These are phyloP conservation scores for Lactarius tabidus DNA, from an alignment of 768 basidiomycete genomes.

Conservation along the genomic window DNA sequence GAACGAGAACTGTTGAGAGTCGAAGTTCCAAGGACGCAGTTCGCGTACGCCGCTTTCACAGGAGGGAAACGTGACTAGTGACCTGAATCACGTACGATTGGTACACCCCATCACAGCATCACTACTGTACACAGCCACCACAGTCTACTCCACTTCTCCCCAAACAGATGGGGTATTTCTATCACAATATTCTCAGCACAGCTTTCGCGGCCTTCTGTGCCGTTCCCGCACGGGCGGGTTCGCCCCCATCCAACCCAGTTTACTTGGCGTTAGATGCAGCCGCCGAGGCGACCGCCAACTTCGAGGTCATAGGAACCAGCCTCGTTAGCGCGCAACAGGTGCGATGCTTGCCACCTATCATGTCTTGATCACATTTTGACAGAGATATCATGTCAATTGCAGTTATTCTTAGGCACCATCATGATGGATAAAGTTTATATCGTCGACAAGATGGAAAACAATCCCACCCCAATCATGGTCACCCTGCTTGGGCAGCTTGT, in stretches of 20 bases:
- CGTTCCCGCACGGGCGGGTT: neutral
- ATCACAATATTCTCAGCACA: neutral
- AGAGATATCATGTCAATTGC: neutral
- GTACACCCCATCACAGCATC: neutral
- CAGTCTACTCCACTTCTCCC: neutral
- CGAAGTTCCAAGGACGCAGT: too few relatives aligned
- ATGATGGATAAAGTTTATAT: conserved; percentile 51
- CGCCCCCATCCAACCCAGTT: conserved; percentile 43
- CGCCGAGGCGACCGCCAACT: conserved; percentile 44
- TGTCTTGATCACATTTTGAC: neutral
- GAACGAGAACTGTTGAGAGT: too few relatives aligned
- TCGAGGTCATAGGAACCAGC: conserved; percentile 66
- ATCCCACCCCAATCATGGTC: conserved; percentile 60
- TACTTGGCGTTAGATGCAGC: conserved; percentile 28
- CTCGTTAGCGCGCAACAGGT: conserved; percentile 77
- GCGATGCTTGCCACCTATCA: neutral
- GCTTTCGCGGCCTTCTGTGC: neutral
- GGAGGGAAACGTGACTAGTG: too few relatives aligned
- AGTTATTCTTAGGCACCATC: conserved; percentile 47
- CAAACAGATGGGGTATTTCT: neutral
- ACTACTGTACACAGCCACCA: neutral
- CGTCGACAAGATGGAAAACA: conserved; percentile 78
- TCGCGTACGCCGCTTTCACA: too few relatives aligned
- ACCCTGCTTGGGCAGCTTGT: conserved; percentile 73
- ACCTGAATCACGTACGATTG: too few relatives aligned